Conservation (phyloP, 441 rosid species). For the Erysimum cheiri region DNA sequence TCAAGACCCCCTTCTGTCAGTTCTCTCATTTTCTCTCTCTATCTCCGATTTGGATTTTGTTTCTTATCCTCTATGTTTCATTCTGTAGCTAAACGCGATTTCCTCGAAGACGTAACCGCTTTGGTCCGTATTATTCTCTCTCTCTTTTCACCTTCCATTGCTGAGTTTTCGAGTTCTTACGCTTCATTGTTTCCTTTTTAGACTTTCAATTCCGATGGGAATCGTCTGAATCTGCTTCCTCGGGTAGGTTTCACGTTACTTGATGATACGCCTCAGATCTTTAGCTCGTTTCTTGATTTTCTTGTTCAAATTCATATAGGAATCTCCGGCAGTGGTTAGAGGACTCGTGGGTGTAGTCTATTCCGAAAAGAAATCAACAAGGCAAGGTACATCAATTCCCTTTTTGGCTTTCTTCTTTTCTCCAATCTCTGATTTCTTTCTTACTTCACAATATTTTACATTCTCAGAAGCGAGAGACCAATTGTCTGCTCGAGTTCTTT, state of each 20-base stretch:
- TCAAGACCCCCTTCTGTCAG: conserved; percentile 53
- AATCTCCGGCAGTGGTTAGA: conserved; percentile 52
- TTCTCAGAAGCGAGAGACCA: conserved; percentile 56
- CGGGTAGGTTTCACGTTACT: conserved; percentile 47
- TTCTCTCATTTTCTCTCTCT: conserved; percentile 7
- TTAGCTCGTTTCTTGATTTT: conserved; percentile 19
- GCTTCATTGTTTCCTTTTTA: conserved; percentile 40
- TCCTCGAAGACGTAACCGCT: conserved; percentile 66
- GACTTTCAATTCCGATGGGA: conserved; percentile 57
- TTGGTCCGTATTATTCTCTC: conserved; percentile 51
- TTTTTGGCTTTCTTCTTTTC: neutral
- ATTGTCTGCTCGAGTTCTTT: conserved; percentile 66
- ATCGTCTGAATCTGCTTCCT: conserved; percentile 65
- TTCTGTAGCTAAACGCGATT: conserved; percentile 61
- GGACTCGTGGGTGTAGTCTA: conserved; percentile 65
- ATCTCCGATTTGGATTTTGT: conserved; percentile 25
- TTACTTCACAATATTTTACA: conserved; percentile 35
- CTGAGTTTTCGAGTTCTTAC: neutral
- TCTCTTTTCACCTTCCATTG: conserved; percentile 9
- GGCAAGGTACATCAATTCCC: conserved; percentile 31
- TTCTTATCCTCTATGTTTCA: conserved; percentile 3
- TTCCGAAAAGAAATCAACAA: conserved; percentile 42
- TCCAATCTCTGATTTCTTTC: neutral
- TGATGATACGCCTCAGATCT: conserved; percentile 25
- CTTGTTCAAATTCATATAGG: conserved; percentile 47